Evolutionary conservation across 139 green algal species (phyloP), one percentile per base, ranked within the genome.

Genomic region (Protoeuglena noctilucae): DNA sequence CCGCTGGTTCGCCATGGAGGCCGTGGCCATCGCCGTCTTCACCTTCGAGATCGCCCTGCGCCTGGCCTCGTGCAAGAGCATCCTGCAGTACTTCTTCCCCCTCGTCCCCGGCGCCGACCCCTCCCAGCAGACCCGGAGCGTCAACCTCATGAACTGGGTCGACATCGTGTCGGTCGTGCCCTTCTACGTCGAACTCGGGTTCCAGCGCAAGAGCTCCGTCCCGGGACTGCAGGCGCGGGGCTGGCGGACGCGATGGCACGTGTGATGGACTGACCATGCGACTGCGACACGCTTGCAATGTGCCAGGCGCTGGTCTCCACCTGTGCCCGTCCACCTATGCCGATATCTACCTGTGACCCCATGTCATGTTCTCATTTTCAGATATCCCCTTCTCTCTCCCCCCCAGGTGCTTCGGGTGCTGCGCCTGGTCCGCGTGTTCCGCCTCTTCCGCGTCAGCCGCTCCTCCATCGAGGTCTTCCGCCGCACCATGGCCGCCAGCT

Each of bases 131-230:
- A n/a, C n/a, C n/a, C n/a, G n/a, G n/a, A n/a, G n/a, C n/a, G n/a
- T n/a, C n/a, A n/a, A 69, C 22, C 9, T 7, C 1, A 56, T 69
- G 50, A 69, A 69, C 51, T 17, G 43, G 12, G 40, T 69, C 55
- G 62, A 69, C 56, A 50, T 69, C 19, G 1, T 69, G 18, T 55
- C 62, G 14, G 57, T 69, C n/a, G 24, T 64, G 28, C 62, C 62
- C 12, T 69, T 64, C 50, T 69, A 61, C 51, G 27, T 69, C 41
- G 62, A 69, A 28, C 29, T 61, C 19, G 28, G 21, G 18, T 23
- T 66, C 6, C 48, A 39, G 5, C 18, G 5, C 24, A 23, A 29
- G 19, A 50, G 43, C n/a, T 21, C 6, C 24, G 23, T n/a, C 12
- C 45, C 7, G 27, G 43, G 3, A 4, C 40, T 2, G 40, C 17